Conservation (phyloP, 352 stramenopile genomes). For the Pythium oligandrum region DNA sequence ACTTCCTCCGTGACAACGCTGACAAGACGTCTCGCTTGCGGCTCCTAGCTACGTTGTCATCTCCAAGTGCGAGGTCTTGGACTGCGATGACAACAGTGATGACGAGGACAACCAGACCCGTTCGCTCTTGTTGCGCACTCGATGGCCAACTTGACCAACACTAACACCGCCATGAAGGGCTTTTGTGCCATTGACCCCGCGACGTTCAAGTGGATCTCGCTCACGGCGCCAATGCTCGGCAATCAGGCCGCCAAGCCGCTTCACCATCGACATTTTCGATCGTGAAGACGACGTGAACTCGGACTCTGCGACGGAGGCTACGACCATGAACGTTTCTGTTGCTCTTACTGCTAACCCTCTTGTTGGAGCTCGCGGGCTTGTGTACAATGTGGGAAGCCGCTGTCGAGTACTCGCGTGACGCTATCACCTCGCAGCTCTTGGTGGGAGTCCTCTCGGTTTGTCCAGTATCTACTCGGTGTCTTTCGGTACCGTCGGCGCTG, state of each 20-base stretch:
- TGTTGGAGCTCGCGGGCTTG: conserved; percentile 1
- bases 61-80: conserved; percentile 1
- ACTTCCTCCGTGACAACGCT: too few relatives aligned
- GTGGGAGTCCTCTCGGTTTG: conserved; percentile 22
- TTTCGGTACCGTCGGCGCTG: conserved; percentile 13
- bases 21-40: too few relatives aligned
- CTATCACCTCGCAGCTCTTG: conserved; percentile 18
- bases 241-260: conserved; percentile 12
- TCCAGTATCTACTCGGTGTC: conserved; percentile 12
- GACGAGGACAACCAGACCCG: too few relatives aligned
- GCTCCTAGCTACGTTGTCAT: neutral
- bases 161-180: conserved; percentile 15
- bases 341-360: too few relatives aligned
- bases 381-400: neutral
- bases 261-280: conserved; percentile 3
- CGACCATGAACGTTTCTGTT: too few relatives aligned
- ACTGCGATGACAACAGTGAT: too few relatives aligned
- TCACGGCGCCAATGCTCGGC: conserved; percentile 12
- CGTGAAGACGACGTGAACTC: conserved; percentile 2
- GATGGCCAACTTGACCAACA: too few relatives aligned
- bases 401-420: too few relatives aligned
- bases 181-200: conserved; percentile 6
- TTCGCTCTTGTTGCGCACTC: too few relatives aligned
- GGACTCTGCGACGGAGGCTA: conserved; percentile 3
- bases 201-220: conserved; percentile 1